Evolutionary conservation across 768 basidiomycete genomes (phyloP), one percentile per base, ranked within the genome.

Genomic region (Pleurotus citrinopileatus): DNA sequence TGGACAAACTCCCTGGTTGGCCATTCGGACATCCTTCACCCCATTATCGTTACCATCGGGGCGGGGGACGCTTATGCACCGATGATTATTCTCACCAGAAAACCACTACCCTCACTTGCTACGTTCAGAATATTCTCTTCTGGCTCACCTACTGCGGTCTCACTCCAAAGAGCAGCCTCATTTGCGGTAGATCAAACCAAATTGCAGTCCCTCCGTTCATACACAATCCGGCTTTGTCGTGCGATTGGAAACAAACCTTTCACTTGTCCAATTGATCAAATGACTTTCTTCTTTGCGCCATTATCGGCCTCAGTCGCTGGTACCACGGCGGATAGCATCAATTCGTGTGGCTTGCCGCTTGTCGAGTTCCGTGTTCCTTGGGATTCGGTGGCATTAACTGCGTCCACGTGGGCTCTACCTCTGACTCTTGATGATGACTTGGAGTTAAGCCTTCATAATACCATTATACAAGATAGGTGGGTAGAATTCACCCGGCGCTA

Each of bases 401-500:
- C 77, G 6, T 67, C 73, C 43, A 68, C 75, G 23, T 87, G 81
- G 75, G 74, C 75, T 43, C 68, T 73, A 7, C 73, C 78, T 2
- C 71, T 91, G 20, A 71, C 73, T 44, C 62, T 61, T 40, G 69
- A 70, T 5, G 60, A 65, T 50, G 63, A 67, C 6, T 61, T 80
- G 19, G 70, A 74, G 27, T 67, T 72, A 32, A 81, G 78, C 45
- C 65, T 87, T 17, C 62, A 75, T 46, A 87, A 91, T 60, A 79
- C 83, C 22, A 71, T 94, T 19, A 71, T 94, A 28, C 88, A 91
- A 66, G 91, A 93, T 60, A 76, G 89, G 55, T 76, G 74, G 70
- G 80, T 82, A n/a, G 89, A 89, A 63, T 89, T 86, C 61, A 90
- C 89, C 2, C 73, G 85, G 55, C 77, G 89, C 42, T 91, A 86